Percentiles rank a stretch among this genome's conserved stretches.
Conservation (phyloP, 192 early-diverging fungal genomes). For the Umbelopsis vinacea region DNA sequence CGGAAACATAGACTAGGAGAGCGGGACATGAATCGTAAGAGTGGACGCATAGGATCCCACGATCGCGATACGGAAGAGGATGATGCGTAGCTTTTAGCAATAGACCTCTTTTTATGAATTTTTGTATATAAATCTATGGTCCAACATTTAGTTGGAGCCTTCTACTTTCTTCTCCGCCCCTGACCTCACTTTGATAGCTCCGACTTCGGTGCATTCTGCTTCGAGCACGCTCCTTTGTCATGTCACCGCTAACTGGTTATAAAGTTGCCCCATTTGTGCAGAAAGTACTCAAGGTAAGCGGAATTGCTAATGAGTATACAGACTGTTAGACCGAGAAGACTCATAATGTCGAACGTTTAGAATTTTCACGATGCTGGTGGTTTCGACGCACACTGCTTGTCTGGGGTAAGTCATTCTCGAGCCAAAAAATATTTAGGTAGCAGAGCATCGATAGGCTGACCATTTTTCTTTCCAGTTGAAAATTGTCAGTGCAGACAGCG, state of each 20-base stretch:
- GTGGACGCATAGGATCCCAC: neutral
- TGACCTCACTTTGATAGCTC: neutral
- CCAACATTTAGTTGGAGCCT: neutral
- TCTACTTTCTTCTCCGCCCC: neutral
- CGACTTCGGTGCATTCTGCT: neutral
- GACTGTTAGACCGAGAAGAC: neutral
- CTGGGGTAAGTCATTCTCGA: conserved; percentile 2
- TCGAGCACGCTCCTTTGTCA: neutral
- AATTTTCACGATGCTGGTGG: conserved; percentile 19
- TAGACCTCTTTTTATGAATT: neutral
- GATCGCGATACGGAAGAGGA: neutral
- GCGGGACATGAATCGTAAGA: neutral
- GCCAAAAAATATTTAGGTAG: neutral
- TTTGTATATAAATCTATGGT: too few species aligned
- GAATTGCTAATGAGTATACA: neutral
- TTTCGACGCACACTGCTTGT: conserved; percentile 20
- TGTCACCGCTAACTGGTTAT: conserved; percentile 1
- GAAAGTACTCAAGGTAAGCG: conserved; percentile 8
- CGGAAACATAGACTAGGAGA: neutral
- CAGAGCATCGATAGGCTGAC: neutral
- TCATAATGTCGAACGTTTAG: neutral
- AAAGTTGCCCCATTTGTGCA: conserved; percentile 20
- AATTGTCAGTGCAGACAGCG: conserved; percentile 43
- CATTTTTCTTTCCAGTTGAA: conserved; percentile 32
- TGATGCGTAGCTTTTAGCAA: neutral